These are phyloP conservation scores for Paulownia fortunei DNA, from an alignment of 257 asterid genomes.

Conservation along the genomic window DNA sequence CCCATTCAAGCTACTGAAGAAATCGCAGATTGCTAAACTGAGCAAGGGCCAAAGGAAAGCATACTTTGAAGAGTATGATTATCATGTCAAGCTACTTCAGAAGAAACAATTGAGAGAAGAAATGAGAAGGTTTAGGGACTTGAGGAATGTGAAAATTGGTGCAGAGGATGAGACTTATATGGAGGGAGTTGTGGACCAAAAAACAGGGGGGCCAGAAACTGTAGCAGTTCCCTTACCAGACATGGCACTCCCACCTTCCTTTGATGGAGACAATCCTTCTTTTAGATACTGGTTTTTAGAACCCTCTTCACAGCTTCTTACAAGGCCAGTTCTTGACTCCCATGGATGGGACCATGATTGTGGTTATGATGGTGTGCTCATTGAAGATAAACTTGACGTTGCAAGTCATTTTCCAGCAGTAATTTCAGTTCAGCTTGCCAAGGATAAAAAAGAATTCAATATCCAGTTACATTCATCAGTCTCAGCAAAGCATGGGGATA, in stretches of 20 bases:
- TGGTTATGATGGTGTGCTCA: conserved; percentile 46
- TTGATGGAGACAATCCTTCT: conserved; percentile 39
- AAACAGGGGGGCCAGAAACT: conserved; percentile 16
- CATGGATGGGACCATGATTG: conserved; percentile 53
- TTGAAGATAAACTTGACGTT: conserved; percentile 38
- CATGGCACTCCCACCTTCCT: conserved; percentile 37
- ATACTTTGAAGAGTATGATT: conserved; percentile 3
- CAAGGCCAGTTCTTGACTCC: conserved; percentile 42
- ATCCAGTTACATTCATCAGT: conserved; percentile 44
- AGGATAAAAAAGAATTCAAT: conserved; percentile 45
- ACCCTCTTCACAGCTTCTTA: conserved; percentile 30
- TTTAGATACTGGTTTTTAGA: conserved; percentile 31
- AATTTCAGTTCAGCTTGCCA: conserved; percentile 40
- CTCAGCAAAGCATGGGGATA: conserved; percentile 40
- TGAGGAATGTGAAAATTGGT: conserved; percentile 6
- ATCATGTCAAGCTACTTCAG: not conserved
- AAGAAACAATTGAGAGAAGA: conserved; percentile 34
- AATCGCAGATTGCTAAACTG: not conserved
- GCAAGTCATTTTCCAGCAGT: conserved; percentile 43
- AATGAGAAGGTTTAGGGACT: conserved; percentile 21
- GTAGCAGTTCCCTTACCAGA: conserved; percentile 36
- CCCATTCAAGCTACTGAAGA: not conserved
- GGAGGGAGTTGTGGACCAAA: conserved; percentile 29
- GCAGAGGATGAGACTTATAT: not conserved
- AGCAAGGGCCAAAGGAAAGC: not conserved